Percentiles rank a stretch among this genome's conserved stretches.
Conservation (phyloP, 345 rosid species). For the Gossypium arboreum region DNA sequence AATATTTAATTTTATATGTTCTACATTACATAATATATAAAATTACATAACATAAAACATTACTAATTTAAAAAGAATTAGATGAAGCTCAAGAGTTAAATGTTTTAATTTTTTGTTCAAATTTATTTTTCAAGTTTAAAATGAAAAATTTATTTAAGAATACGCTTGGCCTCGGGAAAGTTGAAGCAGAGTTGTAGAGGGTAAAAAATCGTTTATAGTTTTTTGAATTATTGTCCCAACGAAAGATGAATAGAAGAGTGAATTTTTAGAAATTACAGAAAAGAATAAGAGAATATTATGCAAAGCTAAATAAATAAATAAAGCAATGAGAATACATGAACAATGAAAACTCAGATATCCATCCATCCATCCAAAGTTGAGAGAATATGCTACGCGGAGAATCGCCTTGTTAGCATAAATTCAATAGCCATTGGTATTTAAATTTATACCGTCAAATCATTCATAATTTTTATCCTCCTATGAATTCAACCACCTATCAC, state of each 20-base stretch:
- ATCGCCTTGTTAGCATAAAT: background rate
- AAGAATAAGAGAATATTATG: background rate
- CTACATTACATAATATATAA: too few species aligned
- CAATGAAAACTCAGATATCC: background rate
- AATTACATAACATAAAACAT: too few species aligned
- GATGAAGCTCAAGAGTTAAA: rapidly evolving
- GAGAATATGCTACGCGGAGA: slow-evolving; percentile 8
- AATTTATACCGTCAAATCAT: too few species aligned
- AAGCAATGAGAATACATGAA: background rate
- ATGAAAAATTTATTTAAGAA: background rate
- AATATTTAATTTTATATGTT: too few species aligned
- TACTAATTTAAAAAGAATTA: too few species aligned
- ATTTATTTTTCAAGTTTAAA: background rate
- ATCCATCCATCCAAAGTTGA: background rate
- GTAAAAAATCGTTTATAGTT: background rate
- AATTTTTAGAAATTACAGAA: background rate
- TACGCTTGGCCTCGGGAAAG: background rate
- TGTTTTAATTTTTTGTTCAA: too few species aligned
- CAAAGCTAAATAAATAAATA: background rate
- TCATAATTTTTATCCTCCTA: too few species aligned
- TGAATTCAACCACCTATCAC: too few species aligned
- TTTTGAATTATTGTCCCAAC: too few species aligned
- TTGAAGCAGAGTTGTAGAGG: background rate
- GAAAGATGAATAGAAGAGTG: background rate
- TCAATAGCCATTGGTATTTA: too few species aligned